These are phyloP conservation scores for Bryum argenteum DNA, from an alignment of 225 moss, liverwort and hornwort genomes.

Conservation along the genomic window DNA sequence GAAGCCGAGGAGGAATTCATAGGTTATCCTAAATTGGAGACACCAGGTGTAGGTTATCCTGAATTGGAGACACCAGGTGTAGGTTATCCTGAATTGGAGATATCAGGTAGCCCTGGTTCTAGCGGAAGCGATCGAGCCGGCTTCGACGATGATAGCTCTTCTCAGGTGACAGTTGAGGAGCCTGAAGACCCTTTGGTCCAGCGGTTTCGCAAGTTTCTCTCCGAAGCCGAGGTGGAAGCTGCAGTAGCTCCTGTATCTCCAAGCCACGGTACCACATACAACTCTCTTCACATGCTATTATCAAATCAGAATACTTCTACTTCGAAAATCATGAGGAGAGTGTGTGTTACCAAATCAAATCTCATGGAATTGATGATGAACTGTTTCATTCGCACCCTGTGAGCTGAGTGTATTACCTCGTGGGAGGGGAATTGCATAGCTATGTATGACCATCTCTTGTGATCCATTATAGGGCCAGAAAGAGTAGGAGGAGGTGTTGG, in stretches of 20 bases:
- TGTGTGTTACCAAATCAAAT: conserved; percentile 16
- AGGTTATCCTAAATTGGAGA: conserved; percentile 33
- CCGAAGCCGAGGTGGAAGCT: conserved; percentile 47
- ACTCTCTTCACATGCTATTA: conserved; percentile 13
- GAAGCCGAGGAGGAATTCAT: conserved; percentile 43
- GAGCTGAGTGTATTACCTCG: conserved; percentile 6
- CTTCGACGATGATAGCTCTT: conserved; percentile 30
- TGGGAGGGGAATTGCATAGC: conserved; percentile 4
- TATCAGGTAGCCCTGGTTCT: conserved; percentile 26
- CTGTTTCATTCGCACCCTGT: not conserved
- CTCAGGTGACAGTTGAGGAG: conserved; percentile 32
- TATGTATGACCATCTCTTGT: conserved; percentile 21
- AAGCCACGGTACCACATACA: conserved; percentile 38
- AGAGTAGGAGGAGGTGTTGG: conserved; percentile 42
- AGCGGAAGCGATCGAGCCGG: conserved; percentile 32
- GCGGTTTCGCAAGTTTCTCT: conserved; percentile 53
- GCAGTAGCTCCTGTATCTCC: conserved; percentile 44
- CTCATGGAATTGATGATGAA: not conserved
- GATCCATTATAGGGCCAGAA: conserved; percentile 38
- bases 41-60: conserved; percentile 24
- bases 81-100: conserved; percentile 33
- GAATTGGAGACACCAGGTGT: conserved; percentile 32
- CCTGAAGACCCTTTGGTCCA: conserved; percentile 47
- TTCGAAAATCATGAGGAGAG: not conserved
- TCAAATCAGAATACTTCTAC: not conserved